Conservation (phyloP, 768 basidiomycete genomes). For the Collybia mongolica region DNA sequence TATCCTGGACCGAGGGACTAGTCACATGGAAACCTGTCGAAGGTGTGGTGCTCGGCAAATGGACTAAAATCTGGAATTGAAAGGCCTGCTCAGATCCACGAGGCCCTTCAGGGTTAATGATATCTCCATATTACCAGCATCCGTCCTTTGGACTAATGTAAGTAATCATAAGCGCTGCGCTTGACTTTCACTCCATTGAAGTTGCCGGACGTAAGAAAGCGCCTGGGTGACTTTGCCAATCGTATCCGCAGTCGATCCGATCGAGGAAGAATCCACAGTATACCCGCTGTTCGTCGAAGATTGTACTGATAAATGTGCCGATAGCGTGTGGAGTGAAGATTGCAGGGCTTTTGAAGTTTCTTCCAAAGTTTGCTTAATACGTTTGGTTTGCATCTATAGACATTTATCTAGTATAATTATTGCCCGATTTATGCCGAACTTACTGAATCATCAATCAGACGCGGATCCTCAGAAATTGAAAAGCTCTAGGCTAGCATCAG, state of each 20-base stretch:
- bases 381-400: conserved; percentile 1
- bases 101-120: too few species aligned
- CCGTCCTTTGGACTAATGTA: background rate
- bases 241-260: conserved; percentile 65
- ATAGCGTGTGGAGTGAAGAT: conserved; percentile 47
- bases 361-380: conserved; percentile 23
- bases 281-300: conserved; percentile 26
- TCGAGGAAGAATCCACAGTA: conserved; percentile 43
- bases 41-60: too few species aligned
- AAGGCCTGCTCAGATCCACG: too few species aligned
- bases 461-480: background rate
- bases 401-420: background rate
- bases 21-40: too few species aligned
- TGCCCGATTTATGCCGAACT: background rate
- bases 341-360: conserved; percentile 49
- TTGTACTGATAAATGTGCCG: conserved; percentile 47
- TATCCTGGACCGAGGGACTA: too few species aligned
- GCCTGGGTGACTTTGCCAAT: conserved; percentile 66
- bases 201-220: conserved; percentile 54
- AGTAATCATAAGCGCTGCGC: conserved; percentile 11
- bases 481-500: too few species aligned
- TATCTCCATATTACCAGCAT: too few species aligned
- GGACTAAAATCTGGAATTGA: too few species aligned
- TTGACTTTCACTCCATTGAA: conserved; percentile 49
- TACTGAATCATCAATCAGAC: background rate